These are phyloP conservation scores for Acer saccharum DNA, from an alignment of 345 rosid species.

Conservation along the genomic window DNA sequence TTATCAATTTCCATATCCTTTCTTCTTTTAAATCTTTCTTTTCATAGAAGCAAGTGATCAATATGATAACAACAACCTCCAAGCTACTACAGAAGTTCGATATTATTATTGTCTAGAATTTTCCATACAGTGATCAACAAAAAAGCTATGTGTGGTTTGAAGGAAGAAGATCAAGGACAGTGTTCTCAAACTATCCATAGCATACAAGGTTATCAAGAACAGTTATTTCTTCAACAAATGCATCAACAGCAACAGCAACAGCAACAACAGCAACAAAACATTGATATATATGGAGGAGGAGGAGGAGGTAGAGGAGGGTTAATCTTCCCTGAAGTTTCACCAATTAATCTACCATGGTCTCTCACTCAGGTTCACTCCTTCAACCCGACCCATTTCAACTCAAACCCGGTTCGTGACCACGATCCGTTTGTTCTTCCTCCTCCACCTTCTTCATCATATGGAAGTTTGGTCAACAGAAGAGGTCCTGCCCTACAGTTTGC, in stretches of 20 bases:
- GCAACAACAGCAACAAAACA: conserved; percentile 14
- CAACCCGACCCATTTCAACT: conserved; percentile 29
- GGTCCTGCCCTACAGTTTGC: conserved; percentile 65
- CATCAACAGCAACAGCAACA: conserved; percentile 40
- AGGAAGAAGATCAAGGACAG: conserved; percentile 69
- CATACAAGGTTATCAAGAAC: conserved; percentile 69
- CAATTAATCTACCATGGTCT: conserved; percentile 55
- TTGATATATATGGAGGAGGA: conserved; percentile 37
- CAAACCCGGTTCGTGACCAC: conserved; percentile 47
- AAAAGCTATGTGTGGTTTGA: conserved; percentile 56
- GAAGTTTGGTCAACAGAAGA: conserved; percentile 62
- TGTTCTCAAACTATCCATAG: conserved; percentile 60
- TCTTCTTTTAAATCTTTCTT: conserved; percentile 12
- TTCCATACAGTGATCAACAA: neutral
- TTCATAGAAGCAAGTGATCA: conserved; percentile 15
- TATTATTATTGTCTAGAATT: conserved; percentile 6
- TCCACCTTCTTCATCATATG: conserved; percentile 61
- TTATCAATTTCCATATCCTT: conserved; percentile 13
- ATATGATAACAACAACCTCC: conserved; percentile 21
- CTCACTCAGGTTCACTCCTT: conserved; percentile 43
- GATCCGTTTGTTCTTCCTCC: conserved; percentile 73
- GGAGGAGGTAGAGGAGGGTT: conserved; percentile 36
- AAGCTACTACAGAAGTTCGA: conserved; percentile 12
- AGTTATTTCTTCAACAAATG: conserved; percentile 57
- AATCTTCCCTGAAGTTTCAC: conserved; percentile 59